Evolutionary conservation across 306 rosid genomes (phyloP).

Genomic region (Quercus rubra): DNA sequence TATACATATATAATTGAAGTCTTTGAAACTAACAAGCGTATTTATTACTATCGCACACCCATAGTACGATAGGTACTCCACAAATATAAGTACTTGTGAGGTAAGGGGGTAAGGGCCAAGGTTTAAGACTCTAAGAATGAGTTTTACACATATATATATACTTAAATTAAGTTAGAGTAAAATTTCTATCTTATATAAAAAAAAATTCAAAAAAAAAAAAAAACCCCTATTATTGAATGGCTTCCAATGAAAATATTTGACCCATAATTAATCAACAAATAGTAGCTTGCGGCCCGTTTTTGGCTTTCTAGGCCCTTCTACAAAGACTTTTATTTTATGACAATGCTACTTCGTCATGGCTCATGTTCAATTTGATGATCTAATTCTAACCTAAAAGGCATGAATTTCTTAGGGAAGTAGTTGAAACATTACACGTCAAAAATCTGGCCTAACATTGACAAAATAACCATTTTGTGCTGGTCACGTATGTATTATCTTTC

Average conservation of each 20-base stretch:
- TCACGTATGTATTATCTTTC: not conserved
- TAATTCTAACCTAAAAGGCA: not conserved
- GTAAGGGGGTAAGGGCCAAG: rapidly evolving
- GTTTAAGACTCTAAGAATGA: rapidly evolving
- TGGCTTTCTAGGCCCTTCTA: not conserved
- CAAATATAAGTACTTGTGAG: too few relatives aligned
- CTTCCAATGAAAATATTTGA: not conserved
- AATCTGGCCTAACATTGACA: not conserved
- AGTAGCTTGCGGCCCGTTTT: not conserved
- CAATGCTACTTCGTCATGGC: not conserved
- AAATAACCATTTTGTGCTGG: not conserved
- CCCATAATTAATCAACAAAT: too few relatives aligned
- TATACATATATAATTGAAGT: too few relatives aligned
- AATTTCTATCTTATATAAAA: too few relatives aligned
- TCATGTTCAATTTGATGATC: too few relatives aligned
- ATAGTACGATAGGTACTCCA: too few relatives aligned
- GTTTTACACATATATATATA: too few relatives aligned
- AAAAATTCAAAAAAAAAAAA: not conserved
- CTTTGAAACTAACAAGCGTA: too few relatives aligned
- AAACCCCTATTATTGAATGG: not conserved
- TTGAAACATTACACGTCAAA: not conserved
- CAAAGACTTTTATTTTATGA: not conserved
- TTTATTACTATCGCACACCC: too few relatives aligned
- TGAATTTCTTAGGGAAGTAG: not conserved
- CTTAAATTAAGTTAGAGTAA: too few relatives aligned